Conservation (phyloP, 495 filamentous ascomycete species). For the Copromyces sp. region DNA sequence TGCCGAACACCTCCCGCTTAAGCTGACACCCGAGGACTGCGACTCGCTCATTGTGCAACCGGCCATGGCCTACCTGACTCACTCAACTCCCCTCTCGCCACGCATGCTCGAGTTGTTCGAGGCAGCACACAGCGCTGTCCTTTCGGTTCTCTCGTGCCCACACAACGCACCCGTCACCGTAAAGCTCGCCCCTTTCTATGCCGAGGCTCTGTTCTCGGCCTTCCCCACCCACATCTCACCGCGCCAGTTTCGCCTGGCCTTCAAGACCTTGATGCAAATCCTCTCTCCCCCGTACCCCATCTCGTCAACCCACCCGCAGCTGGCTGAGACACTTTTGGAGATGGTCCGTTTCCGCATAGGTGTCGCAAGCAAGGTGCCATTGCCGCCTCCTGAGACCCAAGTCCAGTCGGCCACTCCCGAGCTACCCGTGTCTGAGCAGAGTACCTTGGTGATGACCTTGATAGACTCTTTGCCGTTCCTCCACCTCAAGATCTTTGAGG, state of each 20-base stretch:
- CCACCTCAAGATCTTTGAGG: slow-evolving; percentile 54
- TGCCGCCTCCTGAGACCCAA: slow-evolving; percentile 20
- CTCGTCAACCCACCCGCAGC: slow-evolving; percentile 57
- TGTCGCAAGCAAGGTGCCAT: slow-evolving; percentile 38
- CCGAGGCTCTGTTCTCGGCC: slow-evolving; percentile 69
- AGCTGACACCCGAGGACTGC: slow-evolving; percentile 51
- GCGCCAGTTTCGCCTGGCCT: slow-evolving; percentile 86
- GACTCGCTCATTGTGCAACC: slow-evolving; percentile 67
- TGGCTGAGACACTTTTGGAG: slow-evolving; percentile 73
- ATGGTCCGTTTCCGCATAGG: slow-evolving; percentile 60
- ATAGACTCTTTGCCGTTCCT: slow-evolving; percentile 76
- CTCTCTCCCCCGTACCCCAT: slow-evolving; percentile 73
- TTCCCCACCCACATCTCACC: slow-evolving; percentile 78
- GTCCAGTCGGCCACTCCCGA: slow-evolving; percentile 11
- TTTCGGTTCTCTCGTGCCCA: slow-evolving; percentile 73
- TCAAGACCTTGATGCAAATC: slow-evolving; percentile 80
- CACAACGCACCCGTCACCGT: slow-evolving; percentile 61
- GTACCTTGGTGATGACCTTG: slow-evolving; percentile 66
- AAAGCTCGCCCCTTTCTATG: slow-evolving; percentile 73
- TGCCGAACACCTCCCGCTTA: slow-evolving; percentile 72
- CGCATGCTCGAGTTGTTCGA: slow-evolving; percentile 68
- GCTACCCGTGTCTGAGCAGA: slow-evolving; percentile 60
- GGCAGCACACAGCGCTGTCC: slow-evolving; percentile 77
- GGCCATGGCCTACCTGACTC: slow-evolving; percentile 66
- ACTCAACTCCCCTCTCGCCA: slow-evolving; percentile 32